Base-by-base conservation (phyloP, 2,329 filamentous ascomycete genomes). In the Trichoderma brevicompactum region DNA sequence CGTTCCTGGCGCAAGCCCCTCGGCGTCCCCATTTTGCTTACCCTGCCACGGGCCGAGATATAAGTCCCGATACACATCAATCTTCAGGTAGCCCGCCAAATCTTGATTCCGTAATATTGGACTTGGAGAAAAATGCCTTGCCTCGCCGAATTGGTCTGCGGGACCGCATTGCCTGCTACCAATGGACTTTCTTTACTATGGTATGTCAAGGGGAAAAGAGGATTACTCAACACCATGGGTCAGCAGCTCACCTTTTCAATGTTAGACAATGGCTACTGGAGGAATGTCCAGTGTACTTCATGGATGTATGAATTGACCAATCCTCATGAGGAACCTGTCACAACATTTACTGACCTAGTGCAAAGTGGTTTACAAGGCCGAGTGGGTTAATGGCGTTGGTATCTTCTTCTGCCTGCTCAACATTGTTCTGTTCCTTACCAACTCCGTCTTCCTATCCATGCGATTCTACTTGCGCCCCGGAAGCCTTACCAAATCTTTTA, bases 151-250 rank as follows among this genome's bases (percentile, higher is more conserved):
- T 84, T 52, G 75, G 81, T 15, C 70, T 85, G 54, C 77, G 79
- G 43, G 83, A 85, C 67, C 77, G 84, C 41, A 81, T 86, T 66
- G 79, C 78, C 46, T 85, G 82, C 66, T 81, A 82, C 68, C 80
- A 80, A 70, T 94, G 91, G 91, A 92, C 90, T 0, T 94, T 88
- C 83, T 94, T 93, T 72, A 92, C 90, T 23, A 83, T 84, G 65
- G 65, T 66, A 64, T 10, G 65, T 38, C 32, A 17, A 13, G 6
- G 15, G 38, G 10, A 4, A 40, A 19, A 2, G 49, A 8, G 12
- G 19, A 15, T 23, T 5, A 23, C 19, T 9, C n/a, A 10, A n/a
- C 38, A 5, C 23, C 17, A 38, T 34, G 23, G 23, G 44, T 23
- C 44, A 15, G 12, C 23, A 19, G 46, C 60, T 64, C 52, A 64